Conservation (phyloP, 345 rosid species). For the Brassica juncea region DNA sequence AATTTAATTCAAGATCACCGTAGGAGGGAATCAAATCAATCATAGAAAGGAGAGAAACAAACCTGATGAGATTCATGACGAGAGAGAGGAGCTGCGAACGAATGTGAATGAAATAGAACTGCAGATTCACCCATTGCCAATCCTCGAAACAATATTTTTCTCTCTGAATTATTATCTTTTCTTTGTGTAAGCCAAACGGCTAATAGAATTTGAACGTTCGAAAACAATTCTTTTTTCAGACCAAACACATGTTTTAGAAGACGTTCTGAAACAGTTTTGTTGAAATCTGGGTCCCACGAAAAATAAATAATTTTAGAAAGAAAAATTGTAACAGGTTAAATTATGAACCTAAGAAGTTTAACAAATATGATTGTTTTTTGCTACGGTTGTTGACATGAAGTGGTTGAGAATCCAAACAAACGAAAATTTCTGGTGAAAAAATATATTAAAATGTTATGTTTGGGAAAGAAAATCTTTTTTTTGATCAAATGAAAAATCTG, state of each 20-base stretch:
- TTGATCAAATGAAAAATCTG: too few species aligned
- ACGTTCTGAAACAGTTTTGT: conserved; percentile 6
- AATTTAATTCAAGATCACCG: not conserved
- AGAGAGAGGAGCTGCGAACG: conserved; percentile 53
- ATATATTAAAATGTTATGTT: not conserved
- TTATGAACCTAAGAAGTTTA: conserved; percentile 17
- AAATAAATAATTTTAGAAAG: not conserved
- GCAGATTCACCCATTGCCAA: conserved; percentile 72
- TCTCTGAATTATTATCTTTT: not conserved
- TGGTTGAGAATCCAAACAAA: conserved; percentile 27
- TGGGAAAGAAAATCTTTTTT: not conserved
- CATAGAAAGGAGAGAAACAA: conserved; percentile 11
- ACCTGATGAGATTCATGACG: conserved; percentile 68
- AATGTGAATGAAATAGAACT: conserved; percentile 74
- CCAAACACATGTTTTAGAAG: conserved; percentile 28
- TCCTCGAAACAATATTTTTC: not conserved
- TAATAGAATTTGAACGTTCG: conserved; percentile 18
- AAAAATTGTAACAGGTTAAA: not conserved
- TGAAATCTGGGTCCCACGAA: conserved; percentile 30
- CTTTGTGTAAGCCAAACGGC: conserved; percentile 27
- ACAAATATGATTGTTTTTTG: conserved; percentile 20
- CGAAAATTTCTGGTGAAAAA: not conserved
- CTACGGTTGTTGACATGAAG: conserved; percentile 32
- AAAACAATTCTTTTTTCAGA: conserved; percentile 1
- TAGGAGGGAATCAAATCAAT: not conserved